Base-by-base conservation (phyloP, 2,329 filamentous ascomycete species). In the Arthroderma sp. region DNA sequence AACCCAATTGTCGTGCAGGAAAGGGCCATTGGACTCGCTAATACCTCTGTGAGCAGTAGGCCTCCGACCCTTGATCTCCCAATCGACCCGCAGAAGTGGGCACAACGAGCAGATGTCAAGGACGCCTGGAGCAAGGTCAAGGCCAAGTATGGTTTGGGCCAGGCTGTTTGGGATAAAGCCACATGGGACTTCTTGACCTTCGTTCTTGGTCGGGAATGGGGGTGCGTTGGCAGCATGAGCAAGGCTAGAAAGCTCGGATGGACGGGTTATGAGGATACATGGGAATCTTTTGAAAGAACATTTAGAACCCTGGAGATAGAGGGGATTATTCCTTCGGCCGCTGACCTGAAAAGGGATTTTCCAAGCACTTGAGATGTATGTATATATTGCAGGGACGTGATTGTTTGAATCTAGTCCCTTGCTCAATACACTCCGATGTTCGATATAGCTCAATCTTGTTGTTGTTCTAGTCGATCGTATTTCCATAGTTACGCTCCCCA, bases 241-340 rank as follows among this genome's bases (percentile, higher is more conserved):
- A 72, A 71, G 54, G 69, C 69, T 4, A 58, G 69, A 43, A 63
- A 62, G 48, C 53, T 61, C 27, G 69, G 70, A 0, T 73, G 64
- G 63, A 64, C 55, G 1, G 68, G 65, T 0, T 68, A 34, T 34
- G 32, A 22, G 15, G 15, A 22, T 22, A 22, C 15, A 22, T 22
- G 15, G 15, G 15, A 22, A 22, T 22, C 15, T 22, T 22, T 22
- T 22, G 15, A 22, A 22, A 22, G 15, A 22, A 22, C 15, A 22
- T 22, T 22, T 22, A 22, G 15, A 22, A 22, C 15, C 15, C 15
- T 22, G 15, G 15, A 22, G 15, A 22, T 22, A 22, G 15, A 22
- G 15, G 15, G 15, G 15, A 22, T 22, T 22, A 22, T 22, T 22
- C 15, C 15, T 22, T 3, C 15, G 3, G 15, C 15, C 3, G 15